Evolutionary conservation across 345 rosid species (phyloP), one percentile per base, ranked within the genome.

Genomic region (Corchorus capsularis): DNA sequence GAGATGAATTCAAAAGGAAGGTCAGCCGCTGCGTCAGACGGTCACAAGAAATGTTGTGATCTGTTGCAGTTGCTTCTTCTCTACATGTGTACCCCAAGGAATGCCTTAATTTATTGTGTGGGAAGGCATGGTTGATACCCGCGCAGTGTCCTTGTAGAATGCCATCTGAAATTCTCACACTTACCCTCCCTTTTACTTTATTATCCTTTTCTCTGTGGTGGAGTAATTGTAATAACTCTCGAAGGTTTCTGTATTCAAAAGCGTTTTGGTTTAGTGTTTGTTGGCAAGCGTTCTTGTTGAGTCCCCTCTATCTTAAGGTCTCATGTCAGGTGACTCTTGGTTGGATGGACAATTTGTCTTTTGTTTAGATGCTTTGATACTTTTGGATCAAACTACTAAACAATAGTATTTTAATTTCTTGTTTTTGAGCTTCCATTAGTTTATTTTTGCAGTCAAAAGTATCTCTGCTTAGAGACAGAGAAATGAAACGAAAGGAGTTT

Each of bases 1-100:
- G 90, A 80, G 91, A 87, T 4, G 91, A 86, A n/a, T 91, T 91
- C 91, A 91, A 82, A 86, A 91, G 84, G 79, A 91, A 89, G 78
- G 89, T 91, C 6, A 82, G 89, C 81, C 89, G 91, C 60, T 91
- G 92, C 35, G 87, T 91, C 71, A 87, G 92, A 75, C 79, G 78
- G 74, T 89, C 95, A 45, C 95, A 91, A 81, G 91, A 91, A 81
- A 86, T 86, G 88, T 69, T 86, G 70, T 89, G 82, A 85, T 72
- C 43, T 59, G 22, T 27, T 22, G 34, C 32, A 10, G 43, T 8
- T 0, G 15, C 67, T 59, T 46, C 57, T 46, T 60, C 76, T 27
- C 20, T 16, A 46, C 64, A 39, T 52, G 47, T 64, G 61, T 45
- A 54, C 71, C 54, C 54, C 71, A 50, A 8, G 14, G 49, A 66